Evolutionary conservation across 192 early-diverging fungal species (phyloP).

Genomic region (Coemansia sp.): DNA sequence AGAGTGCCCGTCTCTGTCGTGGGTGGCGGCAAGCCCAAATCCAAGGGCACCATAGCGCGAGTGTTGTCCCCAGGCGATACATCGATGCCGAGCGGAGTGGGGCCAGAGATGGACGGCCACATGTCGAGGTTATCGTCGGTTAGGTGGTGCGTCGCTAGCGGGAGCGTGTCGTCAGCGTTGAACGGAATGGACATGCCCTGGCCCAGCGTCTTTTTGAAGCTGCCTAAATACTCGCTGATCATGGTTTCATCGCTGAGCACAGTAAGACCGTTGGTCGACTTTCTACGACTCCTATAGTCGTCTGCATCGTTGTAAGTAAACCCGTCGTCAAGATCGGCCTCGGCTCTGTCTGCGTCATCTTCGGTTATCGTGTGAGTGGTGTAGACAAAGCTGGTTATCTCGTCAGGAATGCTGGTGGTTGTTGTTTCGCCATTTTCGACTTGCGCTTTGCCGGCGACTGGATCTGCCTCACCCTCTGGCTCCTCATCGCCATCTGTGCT

Average conservation of each 20-base stretch:
- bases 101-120: conserved; percentile 44
- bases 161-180: conserved; percentile 34
- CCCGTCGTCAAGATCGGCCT: conserved; percentile 30
- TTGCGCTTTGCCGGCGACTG: conserved; percentile 22
- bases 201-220: conserved; percentile 19
- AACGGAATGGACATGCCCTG: conserved; percentile 27
- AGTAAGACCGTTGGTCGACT: conserved; percentile 34
- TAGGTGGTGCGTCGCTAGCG: conserved; percentile 27
- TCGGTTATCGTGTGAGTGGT: conserved; percentile 36
- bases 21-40: conserved; percentile 20
- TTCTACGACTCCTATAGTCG: conserved; percentile 28
- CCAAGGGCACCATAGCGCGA: conserved; percentile 19
- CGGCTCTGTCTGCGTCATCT: conserved; percentile 24
- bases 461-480: conserved; percentile 23
- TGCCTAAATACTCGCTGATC: conserved; percentile 38
- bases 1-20: not conserved
- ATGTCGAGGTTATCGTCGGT: conserved; percentile 36
- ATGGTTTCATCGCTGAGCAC: conserved; percentile 43
- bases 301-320: conserved; percentile 44
- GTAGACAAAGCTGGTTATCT: conserved; percentile 47
- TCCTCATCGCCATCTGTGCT: conserved; percentile 6
- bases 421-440: not conserved
- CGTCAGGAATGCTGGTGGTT: conserved; percentile 23
- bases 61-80: conserved; percentile 11
- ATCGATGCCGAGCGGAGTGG: conserved; percentile 19